Evolutionary conservation across 2,329 filamentous ascomycete species (phyloP), one percentile per base, ranked within the genome.

Genomic region (Fusarium sp.): DNA sequence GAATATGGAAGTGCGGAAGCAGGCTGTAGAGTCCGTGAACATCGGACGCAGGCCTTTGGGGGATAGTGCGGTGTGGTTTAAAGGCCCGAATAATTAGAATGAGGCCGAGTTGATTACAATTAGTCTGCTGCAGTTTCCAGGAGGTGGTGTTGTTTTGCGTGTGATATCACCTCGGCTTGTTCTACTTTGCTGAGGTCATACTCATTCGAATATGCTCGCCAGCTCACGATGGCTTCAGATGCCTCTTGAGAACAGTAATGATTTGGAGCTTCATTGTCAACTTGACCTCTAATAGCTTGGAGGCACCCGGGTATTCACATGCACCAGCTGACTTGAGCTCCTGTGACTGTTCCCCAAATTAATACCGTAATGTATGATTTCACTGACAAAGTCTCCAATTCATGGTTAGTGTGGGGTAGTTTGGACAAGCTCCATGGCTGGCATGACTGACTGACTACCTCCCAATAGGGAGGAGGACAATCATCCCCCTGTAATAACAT

Each of bases 1-100:
- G 44, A 50, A 76, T 69, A 51, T 60, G 75, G 77, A 76, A 73
- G 55, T 55, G 45, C 70, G 70, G 72, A 70, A 70, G 66, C 42
- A 70, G 65, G 58, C 42, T 70, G 59, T 32, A 59, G 54, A 48
- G 42, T 59, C 63, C 28, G 58, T 70, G 51, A 54, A 51, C 30
- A 61, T 47, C 64, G 66, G 72, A 66, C 28, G 52, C 48, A 65
- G 66, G 67, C 74, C 68, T 68, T 74, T 68, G 68, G 64, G 76
- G 66, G 28, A 73, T 73, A 63, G 69, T 68, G 62, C 68, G 73
- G 72, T 74, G 75, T 75, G 76, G 67, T 71, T 55, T 57, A 78
- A 77, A 76, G 76, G 76, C 73, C 76, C 75, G 75, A 76, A 77
- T 77, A 48, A 73, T 61, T 60, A 60, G 38, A 70, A 68, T 72